Percentiles rank a stretch among this genome's conserved stretches.
Evolutionary conservation across 1,139 yeast genomes (phyloP).

Genomic region (Zygosaccharomyces sapae): DNA sequence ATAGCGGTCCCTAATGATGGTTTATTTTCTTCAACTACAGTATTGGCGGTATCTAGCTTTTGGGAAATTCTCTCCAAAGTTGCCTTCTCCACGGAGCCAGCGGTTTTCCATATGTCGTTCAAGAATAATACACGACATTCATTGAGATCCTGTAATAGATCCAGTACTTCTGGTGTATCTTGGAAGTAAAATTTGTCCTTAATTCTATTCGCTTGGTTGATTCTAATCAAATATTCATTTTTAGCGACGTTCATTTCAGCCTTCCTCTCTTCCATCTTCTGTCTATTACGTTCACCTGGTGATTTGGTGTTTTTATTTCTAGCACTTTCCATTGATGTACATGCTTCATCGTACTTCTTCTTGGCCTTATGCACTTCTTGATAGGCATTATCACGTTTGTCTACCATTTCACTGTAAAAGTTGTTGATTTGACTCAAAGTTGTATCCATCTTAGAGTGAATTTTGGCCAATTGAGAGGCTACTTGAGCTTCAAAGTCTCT

Average conservation of each 20-base stretch:
- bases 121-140: conserved; percentile 71
- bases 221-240: conserved; percentile 73
- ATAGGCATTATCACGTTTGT: conserved; percentile 57
- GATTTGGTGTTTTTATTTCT: conserved; percentile 62
- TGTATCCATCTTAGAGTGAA: conserved; percentile 52
- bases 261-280: conserved; percentile 58
- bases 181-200: conserved; percentile 92
- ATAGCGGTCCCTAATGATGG: conserved; percentile 79
- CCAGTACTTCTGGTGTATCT: conserved; percentile 88
- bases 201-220: conserved; percentile 80
- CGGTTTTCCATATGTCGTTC: conserved; percentile 65
- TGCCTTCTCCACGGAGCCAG: conserved; percentile 60
- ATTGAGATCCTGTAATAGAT: conserved; percentile 77
- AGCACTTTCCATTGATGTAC: conserved; percentile 75
- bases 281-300: conserved; percentile 54
- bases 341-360: conserved; percentile 69
- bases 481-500: conserved; percentile 58
- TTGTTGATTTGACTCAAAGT: conserved; percentile 54
- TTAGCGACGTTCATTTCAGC: conserved; percentile 81
- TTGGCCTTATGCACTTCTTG: conserved; percentile 70
- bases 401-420: conserved; percentile 55
- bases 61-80: conserved; percentile 51
- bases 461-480: conserved; percentile 56
- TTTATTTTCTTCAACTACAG: conserved; percentile 63
- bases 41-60: conserved; percentile 52